Evolutionary conservation across 2,329 filamentous ascomycete species (phyloP), one percentile per base, ranked within the genome.

Genomic region (Fusarium circinatum): DNA sequence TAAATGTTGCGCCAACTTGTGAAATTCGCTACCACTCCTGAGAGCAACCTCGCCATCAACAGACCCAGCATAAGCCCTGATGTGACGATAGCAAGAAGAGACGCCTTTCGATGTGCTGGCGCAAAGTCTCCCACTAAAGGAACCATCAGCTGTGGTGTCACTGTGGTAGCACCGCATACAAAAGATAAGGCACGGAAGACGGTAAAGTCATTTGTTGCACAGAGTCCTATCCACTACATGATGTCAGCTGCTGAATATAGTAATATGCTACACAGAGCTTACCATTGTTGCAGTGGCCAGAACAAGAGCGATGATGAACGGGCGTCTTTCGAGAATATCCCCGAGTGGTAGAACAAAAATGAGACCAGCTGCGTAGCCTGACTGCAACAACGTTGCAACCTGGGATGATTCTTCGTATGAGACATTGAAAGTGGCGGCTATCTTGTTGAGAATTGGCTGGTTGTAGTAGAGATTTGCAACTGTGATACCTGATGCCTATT

Each of bases 391-490:
- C 0, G 94, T 96, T 3, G 94, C 93, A 30, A 96, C 90, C 45
- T 85, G 82, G 2, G 88, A 88, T 1, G 93, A 90, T 61, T 87
- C 85, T 76, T 94, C 92, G 77, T 94, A 92, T 14, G 86, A 87
- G 54, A 96, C 91, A 60, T 87, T 78, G 78, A 96, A 96, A 22
- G 93, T 91, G 15, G 85, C 80, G 1, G 94, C 93, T 45, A 96
- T 86, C 57, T 93, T 89, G 78, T 95, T 94, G 30, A 96, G 84
- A 52, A 96, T 93, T 0, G 94, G 93, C 76, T 95, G 93, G 67
- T 89, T 93, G 81, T 96, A 95, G 83, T 96, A 96, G 7, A 96
- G 84, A 75, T 95, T 95, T 24, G 93, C 93, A 12, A 95, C 93
- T 2, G 92, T 94, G 74, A 94, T 90, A 8, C 90, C 87, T 1